phyloP scores from a whole-genome alignment of 2,329 filamentous ascomycete genomes.

The Aspergillus latus region DNA sequence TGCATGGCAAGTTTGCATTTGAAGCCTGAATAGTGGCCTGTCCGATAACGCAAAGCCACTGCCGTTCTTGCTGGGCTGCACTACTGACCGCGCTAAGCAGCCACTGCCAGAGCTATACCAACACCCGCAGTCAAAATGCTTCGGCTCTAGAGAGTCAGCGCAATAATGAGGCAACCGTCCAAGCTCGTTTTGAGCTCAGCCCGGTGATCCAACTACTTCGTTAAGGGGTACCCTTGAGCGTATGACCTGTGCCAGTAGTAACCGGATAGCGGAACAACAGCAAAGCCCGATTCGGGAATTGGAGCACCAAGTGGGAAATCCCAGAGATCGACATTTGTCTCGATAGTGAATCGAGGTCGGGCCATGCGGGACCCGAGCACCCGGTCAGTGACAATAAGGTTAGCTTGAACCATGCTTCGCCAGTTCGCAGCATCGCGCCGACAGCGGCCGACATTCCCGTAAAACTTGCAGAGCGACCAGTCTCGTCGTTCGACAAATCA shows the following conservation, averaged over 20 bases:
- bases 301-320: not conserved
- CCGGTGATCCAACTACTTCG: not conserved
- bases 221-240: too few species aligned
- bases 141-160: not conserved
- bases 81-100: not conserved
- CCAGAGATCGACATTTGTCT: not conserved
- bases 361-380: conserved; percentile 3
- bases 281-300: not conserved
- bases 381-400: conserved; percentile 8
- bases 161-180: too few species aligned
- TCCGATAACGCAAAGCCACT: not conserved
- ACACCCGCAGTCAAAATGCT: not conserved
- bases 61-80: too few species aligned
- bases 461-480: not conserved
- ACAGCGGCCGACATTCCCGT: not conserved
- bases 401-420: conserved; percentile 3
- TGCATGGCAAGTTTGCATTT: not conserved
- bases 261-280: not conserved
- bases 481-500: conserved; percentile 5
- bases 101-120: not conserved
- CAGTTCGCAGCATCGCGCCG: not conserved
- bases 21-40: not conserved
- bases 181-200: not conserved
- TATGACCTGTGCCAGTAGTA: not conserved
- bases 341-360: not conserved